These are phyloP conservation scores for Erythrophleum fordii DNA, from an alignment of 306 rosid species.

Conservation along the genomic window DNA sequence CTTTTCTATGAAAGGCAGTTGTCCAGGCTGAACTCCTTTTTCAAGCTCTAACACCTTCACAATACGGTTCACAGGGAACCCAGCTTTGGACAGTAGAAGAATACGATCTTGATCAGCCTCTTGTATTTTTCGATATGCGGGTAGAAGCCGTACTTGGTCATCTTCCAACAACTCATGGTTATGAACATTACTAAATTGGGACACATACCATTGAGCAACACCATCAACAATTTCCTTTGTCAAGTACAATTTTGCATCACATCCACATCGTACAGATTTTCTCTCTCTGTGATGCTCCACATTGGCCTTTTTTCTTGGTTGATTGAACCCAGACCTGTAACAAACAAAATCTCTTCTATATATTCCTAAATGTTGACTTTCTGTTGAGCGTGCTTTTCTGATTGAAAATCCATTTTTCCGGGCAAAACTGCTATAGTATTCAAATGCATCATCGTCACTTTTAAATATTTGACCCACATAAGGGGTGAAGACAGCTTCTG, in stretches of 20 bases:
- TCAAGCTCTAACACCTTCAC: conserved; percentile 68
- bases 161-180: conserved; percentile 76
- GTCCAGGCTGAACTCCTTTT: conserved; percentile 72
- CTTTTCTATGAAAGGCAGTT: conserved; percentile 72
- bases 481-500: conserved; percentile 67
- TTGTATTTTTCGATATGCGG: conserved; percentile 72
- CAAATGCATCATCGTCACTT: conserved; percentile 69
- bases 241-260: conserved; percentile 73
- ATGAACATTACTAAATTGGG: conserved; percentile 73
- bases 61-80: conserved; percentile 70
- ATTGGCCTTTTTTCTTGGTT: conserved; percentile 71
- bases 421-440: conserved; percentile 69
- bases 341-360: conserved; percentile 76
- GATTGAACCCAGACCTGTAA: conserved; percentile 72
- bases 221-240: conserved; percentile 68
- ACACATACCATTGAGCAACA: conserved; percentile 64
- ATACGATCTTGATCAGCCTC: conserved; percentile 68
- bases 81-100: conserved; percentile 70
- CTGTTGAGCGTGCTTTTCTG: conserved; percentile 73
- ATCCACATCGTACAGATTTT: conserved; percentile 76
- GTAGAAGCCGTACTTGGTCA: conserved; percentile 75
- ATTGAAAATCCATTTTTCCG: conserved; percentile 73
- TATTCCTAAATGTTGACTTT: conserved; percentile 70
- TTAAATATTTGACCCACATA: conserved; percentile 74
- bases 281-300: conserved; percentile 77